Conservation (phyloP, 2,329 filamentous ascomycete species). For the Ilyonectria sp. region DNA sequence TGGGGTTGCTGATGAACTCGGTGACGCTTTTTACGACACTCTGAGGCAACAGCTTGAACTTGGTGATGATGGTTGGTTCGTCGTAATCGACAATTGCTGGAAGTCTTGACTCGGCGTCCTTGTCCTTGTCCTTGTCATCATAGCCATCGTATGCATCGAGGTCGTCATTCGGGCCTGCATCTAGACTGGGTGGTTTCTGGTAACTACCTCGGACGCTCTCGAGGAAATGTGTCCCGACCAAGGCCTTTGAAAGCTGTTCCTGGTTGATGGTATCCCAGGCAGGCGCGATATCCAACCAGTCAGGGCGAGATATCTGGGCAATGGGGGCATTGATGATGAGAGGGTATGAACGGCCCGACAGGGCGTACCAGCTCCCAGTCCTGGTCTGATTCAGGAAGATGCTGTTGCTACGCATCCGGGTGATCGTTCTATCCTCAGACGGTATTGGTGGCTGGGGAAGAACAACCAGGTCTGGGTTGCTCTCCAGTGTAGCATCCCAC, state of each 20-base stretch:
- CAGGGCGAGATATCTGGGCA: conserved; percentile 61
- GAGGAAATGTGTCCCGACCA: conserved; percentile 81
- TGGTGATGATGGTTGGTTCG: conserved; percentile 63
- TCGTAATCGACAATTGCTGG: conserved; percentile 51
- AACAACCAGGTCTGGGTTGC: conserved; percentile 83
- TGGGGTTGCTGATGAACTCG: conserved; percentile 71
- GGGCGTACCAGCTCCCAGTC: conserved; percentile 91
- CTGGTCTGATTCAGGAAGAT: conserved; percentile 92
- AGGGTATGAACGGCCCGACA: conserved; percentile 90
- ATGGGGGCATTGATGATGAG: conserved; percentile 79
- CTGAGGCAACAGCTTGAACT: conserved; percentile 66
- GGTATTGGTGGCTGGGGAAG: conserved; percentile 87
- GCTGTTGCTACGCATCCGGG: conserved; percentile 70
- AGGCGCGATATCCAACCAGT: conserved; percentile 63
- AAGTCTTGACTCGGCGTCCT: conserved; percentile 54
- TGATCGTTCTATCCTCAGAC: conserved; percentile 63
- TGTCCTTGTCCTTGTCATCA: conserved; percentile 53
- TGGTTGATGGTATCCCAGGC: conserved; percentile 57
- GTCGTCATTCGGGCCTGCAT: conserved; percentile 50
- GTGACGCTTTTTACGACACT: conserved; percentile 65
- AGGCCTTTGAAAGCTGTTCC: conserved; percentile 69
- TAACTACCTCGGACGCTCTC: conserved; percentile 56
- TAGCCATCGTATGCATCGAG: conserved; percentile 36
- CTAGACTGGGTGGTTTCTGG: conserved; percentile 57
- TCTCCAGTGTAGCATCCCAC: conserved; percentile 71